These are phyloP conservation scores for Lizonia empirigonia DNA, from an alignment of 2,329 filamentous ascomycete genomes.

Conservation along the genomic window DNA sequence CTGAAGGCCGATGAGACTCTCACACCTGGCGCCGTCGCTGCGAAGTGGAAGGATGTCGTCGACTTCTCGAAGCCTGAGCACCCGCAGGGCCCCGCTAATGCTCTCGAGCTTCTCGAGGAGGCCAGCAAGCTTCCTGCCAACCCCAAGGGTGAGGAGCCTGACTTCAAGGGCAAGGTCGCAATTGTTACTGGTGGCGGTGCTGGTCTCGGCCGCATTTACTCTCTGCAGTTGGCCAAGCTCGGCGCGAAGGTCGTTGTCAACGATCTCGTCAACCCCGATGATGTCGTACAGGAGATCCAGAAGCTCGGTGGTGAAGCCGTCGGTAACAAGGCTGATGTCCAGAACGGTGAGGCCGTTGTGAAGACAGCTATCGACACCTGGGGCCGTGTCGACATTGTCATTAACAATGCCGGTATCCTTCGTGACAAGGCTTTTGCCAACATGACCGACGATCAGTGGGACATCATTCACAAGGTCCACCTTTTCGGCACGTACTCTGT, in stretches of 20 bases:
- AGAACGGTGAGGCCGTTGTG: conserved; percentile 88
- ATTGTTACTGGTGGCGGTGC: conserved; percentile 46
- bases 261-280: conserved; percentile 90
- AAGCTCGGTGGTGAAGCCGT: conserved; percentile 87
- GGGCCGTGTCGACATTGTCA: conserved; percentile 89
- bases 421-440: conserved; percentile 97
- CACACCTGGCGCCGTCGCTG: conserved; percentile 84
- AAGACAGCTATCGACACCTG: conserved; percentile 93
- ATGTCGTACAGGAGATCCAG: conserved; percentile 90
- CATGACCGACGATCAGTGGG: conserved; percentile 95
- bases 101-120: conserved; percentile 69
- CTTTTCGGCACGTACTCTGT: conserved; percentile 94
- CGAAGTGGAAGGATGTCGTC: conserved; percentile 85
- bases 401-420: conserved; percentile 98
- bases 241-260: conserved; percentile 91
- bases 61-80: conserved; percentile 87
- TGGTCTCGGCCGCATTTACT: conserved; percentile 86
- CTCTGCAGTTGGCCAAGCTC: conserved; percentile 81
- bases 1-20: conserved; percentile 87
- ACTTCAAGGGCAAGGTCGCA: conserved; percentile 48
- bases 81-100: conserved; percentile 84
- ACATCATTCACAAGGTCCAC: conserved; percentile 90
- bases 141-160: conserved; percentile 39
- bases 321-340: conserved; percentile 89
- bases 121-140: conserved; percentile 38